Evolutionary conservation across 805 yeast genomes (phyloP), one percentile per base, ranked within the genome.

Genomic region (Lipomyces spencermartinsiae): DNA sequence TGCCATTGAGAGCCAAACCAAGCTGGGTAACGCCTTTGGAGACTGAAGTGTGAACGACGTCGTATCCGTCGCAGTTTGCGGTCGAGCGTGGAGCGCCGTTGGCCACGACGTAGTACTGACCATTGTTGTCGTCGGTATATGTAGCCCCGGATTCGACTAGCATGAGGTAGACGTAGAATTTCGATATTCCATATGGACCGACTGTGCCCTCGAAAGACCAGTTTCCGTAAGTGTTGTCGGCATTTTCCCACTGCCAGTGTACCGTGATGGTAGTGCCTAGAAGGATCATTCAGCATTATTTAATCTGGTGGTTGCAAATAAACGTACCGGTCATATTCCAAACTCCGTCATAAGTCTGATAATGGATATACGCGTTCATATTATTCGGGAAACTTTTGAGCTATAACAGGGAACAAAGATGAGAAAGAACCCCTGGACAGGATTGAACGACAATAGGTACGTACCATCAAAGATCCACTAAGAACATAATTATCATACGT

Each of bases 1-100:
- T 53, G 14, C 56, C 56, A 29, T 53, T 53, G n/a, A 53, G 56
- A 53, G 56, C 31, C 56, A 53, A 25, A 29, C 19, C n/a, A 14
- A 53, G 29, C n/a, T 8, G 5, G 33, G 56, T 53, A 53, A 53
- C 25, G 19, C n/a, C 56, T 2, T 53, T 53, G 33, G 56, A 19
- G 14, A 25, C 56, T 22, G 33, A 53, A 22, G 56, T 53, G 56
- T 25, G 56, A 53, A 53, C 33, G 19, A 53, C 56, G 8, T 53
- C 31, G 33, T 53, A 53, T 14, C 56, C 56, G 12, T n/a, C 19
- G 56, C 56, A 53, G 19, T 53, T 19, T 22, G 29, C 31, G 10
- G 56, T 53, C 56, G 56, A 53, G 29, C 56, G 56, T 1, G 56
- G 56, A 29, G 56, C 56, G 33, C 56, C 56, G 5, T 53, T 53